Conservation (phyloP, 2,329 filamentous ascomycete species). For the Phyllosticta capitalensis region DNA sequence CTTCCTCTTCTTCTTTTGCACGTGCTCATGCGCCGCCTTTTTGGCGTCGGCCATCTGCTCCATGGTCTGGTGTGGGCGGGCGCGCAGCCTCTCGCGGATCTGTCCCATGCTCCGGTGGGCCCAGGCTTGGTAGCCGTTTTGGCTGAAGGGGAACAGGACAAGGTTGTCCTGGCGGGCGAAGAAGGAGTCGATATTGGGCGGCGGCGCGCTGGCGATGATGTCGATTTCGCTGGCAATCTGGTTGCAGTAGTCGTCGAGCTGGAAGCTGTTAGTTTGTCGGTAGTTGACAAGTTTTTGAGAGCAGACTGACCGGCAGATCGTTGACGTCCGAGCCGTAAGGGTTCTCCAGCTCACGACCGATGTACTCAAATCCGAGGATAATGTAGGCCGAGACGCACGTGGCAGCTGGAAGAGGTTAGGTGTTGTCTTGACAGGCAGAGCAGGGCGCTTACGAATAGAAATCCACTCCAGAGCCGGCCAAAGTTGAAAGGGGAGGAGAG, state of each 20-base stretch:
- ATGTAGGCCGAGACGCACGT: conserved; percentile 64
- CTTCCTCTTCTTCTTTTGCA: conserved; percentile 4
- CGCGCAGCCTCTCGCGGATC: conserved; percentile 8
- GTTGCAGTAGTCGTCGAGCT: conserved; percentile 63
- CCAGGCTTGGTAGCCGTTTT: conserved; percentile 17
- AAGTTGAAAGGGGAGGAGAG: conserved; percentile 75
- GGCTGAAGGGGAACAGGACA: conserved; percentile 48
- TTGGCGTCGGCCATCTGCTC: conserved; percentile 15
- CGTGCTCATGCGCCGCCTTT: conserved; percentile 11
- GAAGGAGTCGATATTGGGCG: conserved; percentile 45
- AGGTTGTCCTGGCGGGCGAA: conserved; percentile 40
- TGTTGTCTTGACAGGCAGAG: conserved; percentile 21
- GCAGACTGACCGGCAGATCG: conserved; percentile 48
- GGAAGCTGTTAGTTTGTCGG: not conserved
- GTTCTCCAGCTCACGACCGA: conserved; percentile 72
- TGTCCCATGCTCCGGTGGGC: conserved; percentile 1
- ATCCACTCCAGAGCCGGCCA: conserved; percentile 56
- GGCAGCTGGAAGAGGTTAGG: conserved; percentile 26
- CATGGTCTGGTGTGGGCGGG: conserved; percentile 10
- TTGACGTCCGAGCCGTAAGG: conserved; percentile 75
- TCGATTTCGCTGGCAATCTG: conserved; percentile 67
- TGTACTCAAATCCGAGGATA: conserved; percentile 62
- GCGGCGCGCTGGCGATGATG: conserved; percentile 53
- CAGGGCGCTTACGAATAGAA: conserved; percentile 46
- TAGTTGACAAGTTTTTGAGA: not conserved